Evolutionary conservation across 257 asterid species (phyloP).

Genomic region (Fraxinus anomala): DNA sequence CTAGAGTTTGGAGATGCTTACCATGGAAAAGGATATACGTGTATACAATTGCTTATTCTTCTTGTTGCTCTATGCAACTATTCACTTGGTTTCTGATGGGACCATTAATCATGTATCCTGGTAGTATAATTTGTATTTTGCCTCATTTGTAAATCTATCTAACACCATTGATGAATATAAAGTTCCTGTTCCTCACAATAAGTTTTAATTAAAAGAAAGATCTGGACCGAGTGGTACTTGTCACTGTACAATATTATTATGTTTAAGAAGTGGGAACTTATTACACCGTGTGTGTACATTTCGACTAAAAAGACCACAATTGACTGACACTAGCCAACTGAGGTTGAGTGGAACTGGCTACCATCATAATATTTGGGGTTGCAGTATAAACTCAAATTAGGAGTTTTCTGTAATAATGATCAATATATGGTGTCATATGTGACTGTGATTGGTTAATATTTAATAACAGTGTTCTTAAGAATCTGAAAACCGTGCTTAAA

Average conservation of each 20-base stretch:
- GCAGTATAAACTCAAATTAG: not conserved
- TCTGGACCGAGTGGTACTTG: not conserved
- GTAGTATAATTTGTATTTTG: not conserved
- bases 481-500: not conserved
- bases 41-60: not conserved
- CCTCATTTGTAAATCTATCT: not conserved
- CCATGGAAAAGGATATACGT: not conserved
- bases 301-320: not conserved
- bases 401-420: not conserved
- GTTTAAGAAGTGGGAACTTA: not conserved
- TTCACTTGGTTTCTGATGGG: not conserved
- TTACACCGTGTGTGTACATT: not conserved
- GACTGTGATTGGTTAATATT: not conserved
- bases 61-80: not conserved
- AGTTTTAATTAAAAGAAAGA: not conserved
- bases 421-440: not conserved
- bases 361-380: not conserved
- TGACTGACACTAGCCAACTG: not conserved
- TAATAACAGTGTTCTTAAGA: not conserved
- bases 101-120: not conserved
- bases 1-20: not conserved
- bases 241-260: not conserved
- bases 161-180: not conserved
- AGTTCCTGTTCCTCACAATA: not conserved
- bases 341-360: not conserved